These are phyloP conservation scores for Arachis hypogaea DNA, from an alignment of 306 rosid genomes.

Conservation along the genomic window DNA sequence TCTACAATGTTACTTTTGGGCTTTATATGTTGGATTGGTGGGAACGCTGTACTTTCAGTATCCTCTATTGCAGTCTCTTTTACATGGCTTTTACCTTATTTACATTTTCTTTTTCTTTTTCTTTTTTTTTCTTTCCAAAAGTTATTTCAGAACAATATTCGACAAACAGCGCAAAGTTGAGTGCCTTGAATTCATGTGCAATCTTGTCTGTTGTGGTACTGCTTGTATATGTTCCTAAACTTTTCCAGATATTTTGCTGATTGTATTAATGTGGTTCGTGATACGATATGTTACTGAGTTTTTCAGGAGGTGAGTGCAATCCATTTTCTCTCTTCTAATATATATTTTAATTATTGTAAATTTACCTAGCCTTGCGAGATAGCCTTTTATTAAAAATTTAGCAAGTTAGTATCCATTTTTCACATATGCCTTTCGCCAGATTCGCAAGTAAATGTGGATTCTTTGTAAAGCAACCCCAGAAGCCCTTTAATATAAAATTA, in stretches of 20 bases:
- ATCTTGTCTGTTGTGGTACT: slow-evolving; percentile 33
- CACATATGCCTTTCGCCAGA: not conserved
- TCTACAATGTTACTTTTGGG: slow-evolving; percentile 96
- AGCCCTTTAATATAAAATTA: not conserved
- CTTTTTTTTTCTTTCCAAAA: too few species aligned
- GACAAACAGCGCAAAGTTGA: not conserved
- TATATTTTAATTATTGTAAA: not conserved
- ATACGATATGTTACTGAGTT: slow-evolving; percentile 52
- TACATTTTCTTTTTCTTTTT: not conserved
- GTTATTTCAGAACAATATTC: too few species aligned
- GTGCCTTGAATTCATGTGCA: slow-evolving; percentile 17
- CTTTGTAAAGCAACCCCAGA: not conserved
- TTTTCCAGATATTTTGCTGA: slow-evolving; percentile 63
- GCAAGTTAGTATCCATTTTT: not conserved
- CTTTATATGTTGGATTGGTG: slow-evolving; percentile 96
- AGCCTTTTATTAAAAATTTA: too few species aligned
- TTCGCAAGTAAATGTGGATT: slow-evolving; percentile 13
- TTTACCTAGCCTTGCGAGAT: not conserved
- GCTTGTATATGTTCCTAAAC: slow-evolving; percentile 51
- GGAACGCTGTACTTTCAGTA: slow-evolving; percentile 93
- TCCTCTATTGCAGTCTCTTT: slow-evolving; percentile 45
- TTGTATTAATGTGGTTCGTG: slow-evolving; percentile 79
- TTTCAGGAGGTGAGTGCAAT: slow-evolving; percentile 60
- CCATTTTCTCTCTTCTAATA: slow-evolving; percentile 19
- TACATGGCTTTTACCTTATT: slow-evolving; percentile 26